Base-by-base conservation (phyloP, 805 yeast species). In the Kodamaea jinghongensis region DNA sequence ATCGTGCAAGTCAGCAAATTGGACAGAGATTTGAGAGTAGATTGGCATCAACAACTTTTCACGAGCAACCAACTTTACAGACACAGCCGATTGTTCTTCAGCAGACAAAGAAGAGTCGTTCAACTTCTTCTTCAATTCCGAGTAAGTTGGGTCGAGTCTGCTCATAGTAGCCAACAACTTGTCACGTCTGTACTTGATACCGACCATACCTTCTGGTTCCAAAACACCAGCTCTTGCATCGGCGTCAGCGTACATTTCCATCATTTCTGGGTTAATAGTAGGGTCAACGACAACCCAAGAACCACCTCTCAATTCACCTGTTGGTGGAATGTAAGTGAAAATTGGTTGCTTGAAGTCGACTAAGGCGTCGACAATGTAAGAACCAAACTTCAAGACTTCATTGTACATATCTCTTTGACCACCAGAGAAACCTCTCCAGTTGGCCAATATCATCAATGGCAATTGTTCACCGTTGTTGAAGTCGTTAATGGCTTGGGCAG, bases 381-480 rank as follows among this genome's bases (percentile, higher is more conserved):
- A 81, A 61, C 99, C 99, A 61, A 86, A 93, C 67, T 93, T 93
- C 71, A 93, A 81, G 31, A 93, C 95, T 72, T 93, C 99, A 58
- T 90, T 88, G 77, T 85, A 95, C 99, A 93, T 93, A 67, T 93
- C 99, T 63, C 97, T 86, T 75, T 93, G 99, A 64, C 99, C 99
- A 75, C 99, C 99, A 51, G 97, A 88, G 81, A 93, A 93, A 58
- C 99, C 99, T 81, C 99, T 86, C 99, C 99, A 93, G 79, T 93
- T 93, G 44, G 99, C 99, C 54, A 93, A 72, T 51, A 93, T 88
- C 95, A 93, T 86, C 65, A 93, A 75, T 48, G 99, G 99, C 59
- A 93, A 76, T 67, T 90, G 91, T 68, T 93, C 99, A 75, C 99
- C 99, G 60, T 88, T 73, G 76, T 93, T 93, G 80, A 93, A 93